phyloP scores from a whole-genome alignment of 805 yeast species.

The Nakazawaea peltata region DNA sequence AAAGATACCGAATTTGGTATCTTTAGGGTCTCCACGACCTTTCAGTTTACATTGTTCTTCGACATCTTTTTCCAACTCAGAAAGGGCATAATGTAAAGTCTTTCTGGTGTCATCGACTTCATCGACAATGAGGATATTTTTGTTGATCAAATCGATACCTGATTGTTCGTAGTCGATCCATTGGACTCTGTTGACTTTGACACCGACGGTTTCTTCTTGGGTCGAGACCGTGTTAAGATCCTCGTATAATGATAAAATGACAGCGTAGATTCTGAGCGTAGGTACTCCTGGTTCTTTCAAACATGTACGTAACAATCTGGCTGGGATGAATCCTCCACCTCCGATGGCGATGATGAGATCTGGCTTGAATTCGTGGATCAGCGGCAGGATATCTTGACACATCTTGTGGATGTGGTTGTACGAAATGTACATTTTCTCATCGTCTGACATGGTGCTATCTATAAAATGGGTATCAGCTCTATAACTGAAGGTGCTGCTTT shows the following conservation, averaged over 20 bases:
- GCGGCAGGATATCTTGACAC: constrained; percentile 46
- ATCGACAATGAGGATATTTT: constrained; percentile 66
- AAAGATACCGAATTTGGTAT: constrained; percentile 65
- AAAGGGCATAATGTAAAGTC: constrained; percentile 70
- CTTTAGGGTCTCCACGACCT: constrained; percentile 41
- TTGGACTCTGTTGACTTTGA: constrained; percentile 67
- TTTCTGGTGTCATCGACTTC: constrained; percentile 87
- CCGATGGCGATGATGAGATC: constrained; percentile 85
- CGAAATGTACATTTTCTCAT: constrained; percentile 59
- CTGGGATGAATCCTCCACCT: constrained; percentile 97
- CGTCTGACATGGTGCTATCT: constrained; percentile 6
- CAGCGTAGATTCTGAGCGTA: constrained; percentile 90
- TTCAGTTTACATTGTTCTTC: constrained; percentile 46
- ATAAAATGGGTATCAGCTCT: not conserved
- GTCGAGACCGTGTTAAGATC: constrained; percentile 58
- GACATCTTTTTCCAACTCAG: constrained; percentile 68
- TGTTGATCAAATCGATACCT: constrained; percentile 54
- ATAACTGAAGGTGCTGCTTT: not conserved
- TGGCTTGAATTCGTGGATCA: constrained; percentile 66
- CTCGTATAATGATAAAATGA: constrained; percentile 87
- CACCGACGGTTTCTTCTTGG: constrained; percentile 50
- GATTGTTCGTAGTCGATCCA: constrained; percentile 75
- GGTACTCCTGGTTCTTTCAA: constrained; percentile 82
- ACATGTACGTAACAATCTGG: constrained; percentile 90
- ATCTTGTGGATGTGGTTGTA: constrained; percentile 76